phyloP scores from a whole-genome alignment of 192 early-diverging fungal genomes.

The Blastocladiella britannica region DNA sequence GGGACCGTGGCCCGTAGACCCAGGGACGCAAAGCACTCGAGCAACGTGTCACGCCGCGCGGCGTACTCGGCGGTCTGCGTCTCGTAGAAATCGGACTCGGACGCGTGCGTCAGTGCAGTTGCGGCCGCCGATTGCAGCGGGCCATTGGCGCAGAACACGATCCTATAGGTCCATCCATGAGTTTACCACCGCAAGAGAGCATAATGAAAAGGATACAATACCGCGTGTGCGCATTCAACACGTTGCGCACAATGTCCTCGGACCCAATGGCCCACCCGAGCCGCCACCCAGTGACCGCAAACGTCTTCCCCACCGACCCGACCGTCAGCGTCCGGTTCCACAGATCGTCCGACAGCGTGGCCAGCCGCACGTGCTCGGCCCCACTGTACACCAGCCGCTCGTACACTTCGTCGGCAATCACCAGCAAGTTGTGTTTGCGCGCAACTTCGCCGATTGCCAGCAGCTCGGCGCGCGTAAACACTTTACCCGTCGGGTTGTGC shows the following conservation, averaged over 20 bases:
- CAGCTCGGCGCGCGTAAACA: slow-evolving; percentile 55
- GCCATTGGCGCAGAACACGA: neutral
- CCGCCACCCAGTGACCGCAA: slow-evolving; percentile 92
- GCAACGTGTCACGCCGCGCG: slow-evolving; percentile 48
- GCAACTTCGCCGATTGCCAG: slow-evolving; percentile 53
- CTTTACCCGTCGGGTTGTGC: slow-evolving; percentile 82
- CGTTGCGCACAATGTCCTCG: slow-evolving; percentile 40
- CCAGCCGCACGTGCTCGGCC: slow-evolving; percentile 42
- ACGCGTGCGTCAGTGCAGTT: slow-evolving; percentile 41
- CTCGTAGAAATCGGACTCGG: slow-evolving; percentile 38
- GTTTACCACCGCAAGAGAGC: too few species aligned
- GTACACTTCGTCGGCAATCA: slow-evolving; percentile 86
- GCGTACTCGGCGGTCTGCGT: slow-evolving; percentile 46
- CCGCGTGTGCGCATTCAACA: slow-evolving; percentile 60
- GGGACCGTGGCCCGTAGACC: slow-evolving; percentile 63
- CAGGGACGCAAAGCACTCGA: slow-evolving; percentile 35
- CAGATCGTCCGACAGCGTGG: slow-evolving; percentile 54
- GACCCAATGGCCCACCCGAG: slow-evolving; percentile 81
- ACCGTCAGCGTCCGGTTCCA: slow-evolving; percentile 88
- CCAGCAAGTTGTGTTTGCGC: slow-evolving; percentile 57
- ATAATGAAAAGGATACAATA: too few species aligned
- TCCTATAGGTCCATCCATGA: too few species aligned
- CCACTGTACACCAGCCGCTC: slow-evolving; percentile 75
- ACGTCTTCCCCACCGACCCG: slow-evolving; percentile 79
- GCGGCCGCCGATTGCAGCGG: slow-evolving; percentile 41